Base-by-base conservation (phyloP, 2,329 filamentous ascomycete genomes). In the Apiospora phragmitis region DNA sequence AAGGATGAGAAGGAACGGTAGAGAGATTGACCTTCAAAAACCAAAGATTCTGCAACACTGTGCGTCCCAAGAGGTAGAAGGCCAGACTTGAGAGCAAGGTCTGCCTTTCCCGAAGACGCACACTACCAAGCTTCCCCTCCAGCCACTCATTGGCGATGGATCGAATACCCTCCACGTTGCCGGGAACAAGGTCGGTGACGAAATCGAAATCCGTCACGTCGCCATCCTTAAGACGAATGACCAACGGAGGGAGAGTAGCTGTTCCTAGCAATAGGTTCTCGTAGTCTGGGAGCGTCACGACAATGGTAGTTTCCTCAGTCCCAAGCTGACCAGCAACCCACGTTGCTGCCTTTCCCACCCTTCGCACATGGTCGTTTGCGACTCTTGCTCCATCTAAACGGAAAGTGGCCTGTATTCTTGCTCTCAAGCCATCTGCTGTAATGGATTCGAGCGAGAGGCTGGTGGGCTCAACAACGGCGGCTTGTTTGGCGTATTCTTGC, bases 141-240 rank as follows among this genome's bases (percentile, higher is more conserved):
- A 99, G 83, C 91, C 94, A 98, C 80, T 97, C 93, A 79, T 96
- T 94, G 65, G 93, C 94, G 73, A 98, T 88, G 71, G 88, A 88
- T 71, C 93, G 91, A 75, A 98, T 90, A 7, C 91, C 92, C 69
- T 94, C 90, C 18, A 93, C 84, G 76, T 94, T 89, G 41, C 94
- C 95, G 35, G 94, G 92, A 47, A 88, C 84, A 49, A 98, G 82
- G 72, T 96, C 91, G 55, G 92, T 89, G 69, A 96, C 82, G 75
- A 98, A 91, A 76, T 98, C 93, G 70, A 98, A 84, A 70, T 89
- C 84, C 3, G 93, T 98, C 21, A 86, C 89, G 76, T 93, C 89
- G 14, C 93, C 93, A 77, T 97, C 93, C 66, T 92, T 87, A 68
- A 98, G 88, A 77, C 91, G 90, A 72, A 98, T 86, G 72, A 90